These are phyloP conservation scores for Stagonosporopsis cucurbitacearum DNA, from an alignment of 2,329 filamentous ascomycete species.

Conservation along the genomic window DNA sequence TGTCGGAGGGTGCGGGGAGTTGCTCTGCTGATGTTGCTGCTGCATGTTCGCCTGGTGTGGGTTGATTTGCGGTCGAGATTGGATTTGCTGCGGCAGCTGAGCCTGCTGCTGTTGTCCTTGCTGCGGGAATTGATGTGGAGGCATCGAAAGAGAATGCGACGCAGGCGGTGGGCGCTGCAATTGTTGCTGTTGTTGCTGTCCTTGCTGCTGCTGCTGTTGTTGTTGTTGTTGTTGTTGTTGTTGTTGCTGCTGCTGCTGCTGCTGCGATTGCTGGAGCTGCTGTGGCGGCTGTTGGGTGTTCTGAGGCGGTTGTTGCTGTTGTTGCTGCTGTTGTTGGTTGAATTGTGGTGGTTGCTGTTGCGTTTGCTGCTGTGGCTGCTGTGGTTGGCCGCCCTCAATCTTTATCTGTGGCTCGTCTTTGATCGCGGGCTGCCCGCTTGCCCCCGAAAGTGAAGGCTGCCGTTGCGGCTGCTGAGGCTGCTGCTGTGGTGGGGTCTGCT, in stretches of 20 bases:
- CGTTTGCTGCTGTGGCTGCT: conserved; percentile 22
- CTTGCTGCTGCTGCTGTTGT: conserved; percentile 32
- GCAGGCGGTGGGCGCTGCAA: conserved; percentile 37
- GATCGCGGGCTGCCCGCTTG: conserved; percentile 32
- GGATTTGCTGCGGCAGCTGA: conserved; percentile 38
- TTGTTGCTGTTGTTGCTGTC: conserved; percentile 30
- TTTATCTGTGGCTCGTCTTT: conserved; percentile 48
- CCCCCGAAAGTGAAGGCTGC: conserved; percentile 39
- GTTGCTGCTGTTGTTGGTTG: conserved; percentile 32
- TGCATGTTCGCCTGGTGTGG: conserved; percentile 44
- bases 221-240: conserved; percentile 15
- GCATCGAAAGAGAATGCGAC: conserved; percentile 39
- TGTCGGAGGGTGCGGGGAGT: conserved; percentile 47
- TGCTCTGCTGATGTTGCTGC: conserved; percentile 45
- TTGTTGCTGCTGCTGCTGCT: conserved; percentile 19
- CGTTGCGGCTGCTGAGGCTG: conserved; percentile 30
- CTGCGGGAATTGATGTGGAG: conserved; percentile 37
- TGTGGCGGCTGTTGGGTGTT: conserved; percentile 20
- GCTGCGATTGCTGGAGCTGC: conserved; percentile 24
- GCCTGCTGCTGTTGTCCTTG: conserved; percentile 38
- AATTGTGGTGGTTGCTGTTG: conserved; percentile 32
- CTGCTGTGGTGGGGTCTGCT: conserved; percentile 29
- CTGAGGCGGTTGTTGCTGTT: conserved; percentile 14
- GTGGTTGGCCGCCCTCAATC: conserved; percentile 39
- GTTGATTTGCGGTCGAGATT: conserved; percentile 46